Evolutionary conservation across 176 grass and related monocot genomes (phyloP), one percentile per base, ranked within the genome.

Genomic region (Oryza brachyantha): DNA sequence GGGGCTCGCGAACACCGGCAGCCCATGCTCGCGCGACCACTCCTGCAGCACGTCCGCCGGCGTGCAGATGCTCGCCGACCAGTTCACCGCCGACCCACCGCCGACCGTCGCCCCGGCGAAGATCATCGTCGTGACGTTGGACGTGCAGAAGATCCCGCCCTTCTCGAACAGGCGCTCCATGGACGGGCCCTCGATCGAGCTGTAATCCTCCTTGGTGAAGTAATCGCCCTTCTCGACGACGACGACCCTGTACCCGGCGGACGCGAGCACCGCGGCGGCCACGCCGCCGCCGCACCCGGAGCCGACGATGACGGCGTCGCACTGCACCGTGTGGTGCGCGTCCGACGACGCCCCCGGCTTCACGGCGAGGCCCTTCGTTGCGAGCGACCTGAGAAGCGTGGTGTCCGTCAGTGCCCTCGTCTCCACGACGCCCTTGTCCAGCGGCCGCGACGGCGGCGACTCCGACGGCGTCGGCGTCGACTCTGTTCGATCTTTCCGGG

Each of bases 181-280:
- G 42, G 92, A 91, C 31, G 92, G 92, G 16, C 85, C 90, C 79
- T 99, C 96, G 16, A 93, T 29, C 0, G 83, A 91, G 59, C 86
- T 93, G 91, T 96, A 96, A 39, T 99, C 96, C 40, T 76, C 83
- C 5, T 70, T 72, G 5, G 86, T 57, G 72, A 87, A 99, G 85
- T 96, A 99, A 45, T 91, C 78, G 5, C 96, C 92, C 68, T 99
- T 99, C 87, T 99, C 96, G 2, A 99, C 26, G 70, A 99, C 90
- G 2, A 99, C 43, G 17, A 96, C 96, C 89, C 93, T 96, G 81
- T 88, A 70, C 19, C 96, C 96, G 4, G 86, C 76, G 27, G 80
- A 76, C 22, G 92, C 92, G 14, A 99, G 88, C 70, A 99, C 86
- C 29, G 92, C 92, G 12, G 96, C 92, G 0, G 88, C 88, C 1